phyloP scores from a whole-genome alignment of 306 rosid genomes.

The Inga laurina region DNA sequence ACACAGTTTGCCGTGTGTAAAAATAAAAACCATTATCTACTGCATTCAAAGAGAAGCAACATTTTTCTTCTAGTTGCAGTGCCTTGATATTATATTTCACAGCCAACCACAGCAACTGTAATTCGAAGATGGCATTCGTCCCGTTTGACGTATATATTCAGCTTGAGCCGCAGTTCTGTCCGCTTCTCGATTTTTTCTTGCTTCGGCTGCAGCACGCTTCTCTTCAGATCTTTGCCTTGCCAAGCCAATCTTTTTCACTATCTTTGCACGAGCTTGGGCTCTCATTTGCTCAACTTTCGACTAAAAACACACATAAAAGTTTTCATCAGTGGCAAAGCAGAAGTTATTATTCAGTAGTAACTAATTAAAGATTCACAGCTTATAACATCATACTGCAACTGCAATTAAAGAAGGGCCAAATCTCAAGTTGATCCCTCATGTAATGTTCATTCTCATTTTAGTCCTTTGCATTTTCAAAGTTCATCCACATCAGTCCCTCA shows the following conservation, averaged over 20 bases:
- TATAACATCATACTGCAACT: background rate
- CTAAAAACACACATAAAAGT: slow-evolving; percentile 28
- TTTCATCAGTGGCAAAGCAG: background rate
- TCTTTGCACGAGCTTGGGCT: slow-evolving; percentile 69
- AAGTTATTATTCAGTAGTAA: background rate
- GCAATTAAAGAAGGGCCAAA: background rate
- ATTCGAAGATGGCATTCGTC: slow-evolving; percentile 49
- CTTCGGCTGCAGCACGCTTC: slow-evolving; percentile 57
- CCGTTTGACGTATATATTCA: slow-evolving; percentile 63
- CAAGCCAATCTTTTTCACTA: slow-evolving; percentile 57
- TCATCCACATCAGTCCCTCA: background rate
- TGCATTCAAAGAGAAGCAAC: background rate
- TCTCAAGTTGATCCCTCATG: background rate
- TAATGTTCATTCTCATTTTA: background rate
- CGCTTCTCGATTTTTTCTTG: slow-evolving; percentile 51
- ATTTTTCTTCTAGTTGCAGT: background rate
- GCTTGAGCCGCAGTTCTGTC: slow-evolving; percentile 58
- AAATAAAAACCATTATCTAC: background rate
- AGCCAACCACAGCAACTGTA: slow-evolving; percentile 66
- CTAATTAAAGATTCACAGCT: background rate
- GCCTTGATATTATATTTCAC: background rate
- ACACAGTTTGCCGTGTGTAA: slow-evolving; percentile 12
- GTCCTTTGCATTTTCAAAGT: background rate
- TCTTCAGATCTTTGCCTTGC: slow-evolving; percentile 69
- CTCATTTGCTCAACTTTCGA: slow-evolving; percentile 65